phyloP scores from a whole-genome alignment of 2,329 filamentous ascomycete genomes.

The Paramyrothecium roridum region DNA sequence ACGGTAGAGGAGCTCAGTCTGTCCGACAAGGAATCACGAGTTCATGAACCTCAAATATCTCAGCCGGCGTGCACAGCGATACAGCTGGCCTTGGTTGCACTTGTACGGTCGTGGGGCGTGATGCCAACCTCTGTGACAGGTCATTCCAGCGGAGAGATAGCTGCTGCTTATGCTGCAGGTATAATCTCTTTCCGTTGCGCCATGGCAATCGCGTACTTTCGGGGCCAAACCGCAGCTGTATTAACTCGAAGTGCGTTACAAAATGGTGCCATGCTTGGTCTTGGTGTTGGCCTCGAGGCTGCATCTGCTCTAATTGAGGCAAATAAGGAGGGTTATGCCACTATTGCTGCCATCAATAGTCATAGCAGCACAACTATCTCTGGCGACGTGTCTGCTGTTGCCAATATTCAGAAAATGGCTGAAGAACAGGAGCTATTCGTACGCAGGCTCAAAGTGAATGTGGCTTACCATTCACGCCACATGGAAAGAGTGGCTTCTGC shows the following conservation, averaged over 20 bases:
- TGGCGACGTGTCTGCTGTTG: conserved; percentile 20
- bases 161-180: conserved; percentile 25
- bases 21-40: too few species aligned
- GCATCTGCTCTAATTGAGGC: conserved; percentile 4
- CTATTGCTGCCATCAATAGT: conserved; percentile 19
- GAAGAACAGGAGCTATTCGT: conserved; percentile 11
- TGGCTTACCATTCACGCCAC: conserved; percentile 8
- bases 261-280: conserved; percentile 17
- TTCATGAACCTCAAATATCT: conserved; percentile 14
- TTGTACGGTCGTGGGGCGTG: conserved; percentile 23
- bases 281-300: conserved; percentile 8
- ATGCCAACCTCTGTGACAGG: conserved; percentile 19
- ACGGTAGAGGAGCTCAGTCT: too few species aligned
- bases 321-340: background rate
- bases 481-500: conserved; percentile 7
- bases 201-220: conserved; percentile 11
- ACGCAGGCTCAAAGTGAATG: conserved; percentile 27
- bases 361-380: conserved; percentile 24
- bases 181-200: conserved; percentile 17
- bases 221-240: conserved; percentile 9
- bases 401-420: conserved; percentile 14
- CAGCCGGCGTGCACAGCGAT: conserved; percentile 33
- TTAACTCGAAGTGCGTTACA: background rate
- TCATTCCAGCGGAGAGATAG: conserved; percentile 31
- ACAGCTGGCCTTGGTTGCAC: conserved; percentile 29